A percentile compares a stretch with the other conserved stretches of the same genome.
Evolutionary conservation across 2,329 filamentous ascomycete species (phyloP).

Genomic region (Cryphonectria parasitica): DNA sequence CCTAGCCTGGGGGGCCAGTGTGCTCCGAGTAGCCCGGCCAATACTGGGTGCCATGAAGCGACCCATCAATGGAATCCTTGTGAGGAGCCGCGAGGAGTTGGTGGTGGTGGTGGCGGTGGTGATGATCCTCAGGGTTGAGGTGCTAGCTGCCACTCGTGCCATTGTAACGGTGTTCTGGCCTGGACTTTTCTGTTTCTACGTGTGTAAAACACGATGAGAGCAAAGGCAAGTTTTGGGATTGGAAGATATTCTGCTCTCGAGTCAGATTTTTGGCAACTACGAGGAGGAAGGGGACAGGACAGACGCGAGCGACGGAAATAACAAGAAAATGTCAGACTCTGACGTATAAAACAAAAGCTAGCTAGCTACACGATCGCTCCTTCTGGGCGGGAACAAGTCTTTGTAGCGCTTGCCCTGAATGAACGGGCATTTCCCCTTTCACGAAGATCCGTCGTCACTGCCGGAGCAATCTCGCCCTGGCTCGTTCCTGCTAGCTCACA

Average conservation of each 20-base stretch:
- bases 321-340: not conserved
- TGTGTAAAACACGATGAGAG: not conserved
- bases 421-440: constrained; percentile 10
- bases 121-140: constrained; percentile 5
- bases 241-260: not conserved
- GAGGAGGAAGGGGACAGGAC: not conserved
- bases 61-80: constrained; percentile 3
- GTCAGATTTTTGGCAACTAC: not conserved
- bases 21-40: not conserved
- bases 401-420: not conserved
- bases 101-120: not conserved
- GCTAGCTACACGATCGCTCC: not conserved
- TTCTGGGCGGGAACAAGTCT: not conserved
- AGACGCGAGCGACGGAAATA: not conserved
- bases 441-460: constrained; percentile 7
- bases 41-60: not conserved
- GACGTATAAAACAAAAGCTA: not conserved
- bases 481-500: not conserved
- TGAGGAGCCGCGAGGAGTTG: constrained; percentile 2
- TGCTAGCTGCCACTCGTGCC: constrained; percentile 17
- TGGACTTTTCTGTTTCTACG: not conserved
- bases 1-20: not conserved
- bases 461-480: not conserved
- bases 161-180: constrained; percentile 1
- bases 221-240: not conserved